Evolutionary conservation across 345 rosid genomes (phyloP).

Genomic region (Triadica sebifera): DNA sequence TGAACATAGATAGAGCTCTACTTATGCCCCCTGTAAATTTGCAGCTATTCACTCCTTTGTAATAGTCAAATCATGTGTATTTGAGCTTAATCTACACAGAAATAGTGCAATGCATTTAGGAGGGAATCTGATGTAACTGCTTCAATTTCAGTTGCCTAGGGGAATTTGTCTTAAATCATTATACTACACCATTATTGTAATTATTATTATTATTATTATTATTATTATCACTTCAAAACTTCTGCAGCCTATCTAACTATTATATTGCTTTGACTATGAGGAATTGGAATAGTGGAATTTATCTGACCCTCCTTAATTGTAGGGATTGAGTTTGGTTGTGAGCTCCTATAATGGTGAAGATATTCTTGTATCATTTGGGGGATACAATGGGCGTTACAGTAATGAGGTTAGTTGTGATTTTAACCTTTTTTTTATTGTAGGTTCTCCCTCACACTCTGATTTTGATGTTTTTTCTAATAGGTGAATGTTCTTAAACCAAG

Average conservation of each 20-base stretch:
- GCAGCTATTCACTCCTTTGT: not conserved
- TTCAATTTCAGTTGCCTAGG: not conserved
- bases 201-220: not conserved
- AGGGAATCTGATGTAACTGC: not conserved
- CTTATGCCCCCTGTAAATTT: not conserved
- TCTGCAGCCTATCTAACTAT: not conserved
- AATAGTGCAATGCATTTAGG: not conserved
- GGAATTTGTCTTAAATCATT: not conserved
- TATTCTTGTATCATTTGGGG: slow-evolving; percentile 89
- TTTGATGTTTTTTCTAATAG: slow-evolving; percentile 36
- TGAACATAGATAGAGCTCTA: not conserved
- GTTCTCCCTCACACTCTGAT: slow-evolving; percentile 17
- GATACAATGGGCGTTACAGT: slow-evolving; percentile 94
- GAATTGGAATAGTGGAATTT: slow-evolving; percentile 9
- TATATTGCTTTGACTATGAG: not conserved
- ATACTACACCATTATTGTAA: not conserved
- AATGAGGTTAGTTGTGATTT: slow-evolving; percentile 58
- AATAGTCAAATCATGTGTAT: slow-evolving; percentile 1
- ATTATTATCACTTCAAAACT: not conserved
- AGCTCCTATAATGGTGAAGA: slow-evolving; percentile 80
- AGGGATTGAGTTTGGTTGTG: slow-evolving; percentile 92
- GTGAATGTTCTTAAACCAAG: slow-evolving; percentile 92
- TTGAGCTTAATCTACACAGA: not conserved
- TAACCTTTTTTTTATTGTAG: slow-evolving; percentile 3
- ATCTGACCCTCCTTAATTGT: slow-evolving; percentile 22